Conservation (phyloP, 2,329 filamentous ascomycete genomes). For the Verticillium nonalfalfae region DNA sequence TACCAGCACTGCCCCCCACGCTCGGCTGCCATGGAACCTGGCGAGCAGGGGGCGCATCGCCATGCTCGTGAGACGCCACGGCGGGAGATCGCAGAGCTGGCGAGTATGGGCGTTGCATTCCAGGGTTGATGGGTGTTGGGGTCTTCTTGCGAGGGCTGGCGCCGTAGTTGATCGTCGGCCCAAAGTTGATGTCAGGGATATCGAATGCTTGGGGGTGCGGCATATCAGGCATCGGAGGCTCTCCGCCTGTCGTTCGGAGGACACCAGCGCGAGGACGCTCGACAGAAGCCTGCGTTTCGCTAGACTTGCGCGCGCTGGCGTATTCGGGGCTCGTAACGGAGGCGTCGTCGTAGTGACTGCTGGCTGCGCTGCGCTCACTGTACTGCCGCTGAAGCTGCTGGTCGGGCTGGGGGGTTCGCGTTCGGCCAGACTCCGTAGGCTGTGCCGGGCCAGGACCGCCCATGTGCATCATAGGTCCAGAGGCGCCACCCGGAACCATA, state of each 20-base stretch:
- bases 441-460: slow-evolving; percentile 42
- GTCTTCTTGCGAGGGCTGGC: slow-evolving; percentile 25
- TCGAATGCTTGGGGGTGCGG: slow-evolving; percentile 31
- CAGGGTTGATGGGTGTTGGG: slow-evolving; percentile 15
- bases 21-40: slow-evolving; percentile 79
- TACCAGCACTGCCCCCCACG: slow-evolving; percentile 39
- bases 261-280: slow-evolving; percentile 73
- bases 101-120: slow-evolving; percentile 22
- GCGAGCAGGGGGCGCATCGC: slow-evolving; percentile 40
- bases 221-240: slow-evolving; percentile 15
- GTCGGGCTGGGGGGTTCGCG: slow-evolving; percentile 13
- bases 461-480: slow-evolving; percentile 34
- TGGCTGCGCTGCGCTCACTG: slow-evolving; percentile 29
- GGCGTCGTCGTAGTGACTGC: slow-evolving; percentile 54
- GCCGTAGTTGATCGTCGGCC: slow-evolving; percentile 68
- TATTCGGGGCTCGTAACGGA: slow-evolving; percentile 69
- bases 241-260: slow-evolving; percentile 61
- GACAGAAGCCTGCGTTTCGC: slow-evolving; percentile 38
- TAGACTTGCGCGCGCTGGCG: slow-evolving; percentile 60
- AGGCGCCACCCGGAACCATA: not conserved
- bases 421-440: slow-evolving; percentile 16
- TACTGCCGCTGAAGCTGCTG: slow-evolving; percentile 24
- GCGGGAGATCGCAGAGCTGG: slow-evolving; percentile 17
- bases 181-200: slow-evolving; percentile 78
- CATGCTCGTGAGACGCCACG: slow-evolving; percentile 28